These are phyloP conservation scores for Pseudogymnoascus sp. DNA, from an alignment of 2,329 filamentous ascomycete genomes.

Conservation along the genomic window DNA sequence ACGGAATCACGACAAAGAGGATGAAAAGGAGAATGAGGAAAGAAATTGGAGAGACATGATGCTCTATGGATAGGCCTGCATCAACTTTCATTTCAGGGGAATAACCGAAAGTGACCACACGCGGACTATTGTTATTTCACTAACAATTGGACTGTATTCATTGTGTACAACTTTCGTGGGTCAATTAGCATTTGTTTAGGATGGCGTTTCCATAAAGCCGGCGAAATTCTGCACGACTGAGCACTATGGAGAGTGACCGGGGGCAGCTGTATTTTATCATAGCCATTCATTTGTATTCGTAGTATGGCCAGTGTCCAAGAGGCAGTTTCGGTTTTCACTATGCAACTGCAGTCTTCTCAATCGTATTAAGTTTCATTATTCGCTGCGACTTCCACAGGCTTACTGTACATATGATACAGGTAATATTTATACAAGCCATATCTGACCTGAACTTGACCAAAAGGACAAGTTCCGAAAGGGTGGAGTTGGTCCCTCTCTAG, in stretches of 20 bases:
- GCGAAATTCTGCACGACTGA: neutral
- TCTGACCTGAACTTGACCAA: neutral
- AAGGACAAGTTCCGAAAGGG: neutral
- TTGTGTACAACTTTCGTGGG: neutral
- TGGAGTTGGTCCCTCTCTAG: neutral
- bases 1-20: neutral
- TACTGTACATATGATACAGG: slow-evolving; percentile 1
- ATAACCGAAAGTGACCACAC: neutral
- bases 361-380: slow-evolving; percentile 2
- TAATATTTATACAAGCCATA: slow-evolving; percentile 2
- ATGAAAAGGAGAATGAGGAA: neutral
- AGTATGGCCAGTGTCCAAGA: neutral
- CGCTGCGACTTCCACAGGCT: neutral
- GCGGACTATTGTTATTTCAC: neutral
- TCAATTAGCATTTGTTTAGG: slow-evolving; percentile 1
- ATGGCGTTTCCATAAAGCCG: neutral
- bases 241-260: neutral
- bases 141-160: neutral
- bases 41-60: neutral
- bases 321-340: neutral
- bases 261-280: neutral
- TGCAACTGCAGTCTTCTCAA: neutral
- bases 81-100: neutral
- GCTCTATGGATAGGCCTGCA: neutral
- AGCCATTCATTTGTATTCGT: neutral